Evolutionary conservation across 75 land plant genomes (phyloP).

Genomic region (Picea glauca): DNA sequence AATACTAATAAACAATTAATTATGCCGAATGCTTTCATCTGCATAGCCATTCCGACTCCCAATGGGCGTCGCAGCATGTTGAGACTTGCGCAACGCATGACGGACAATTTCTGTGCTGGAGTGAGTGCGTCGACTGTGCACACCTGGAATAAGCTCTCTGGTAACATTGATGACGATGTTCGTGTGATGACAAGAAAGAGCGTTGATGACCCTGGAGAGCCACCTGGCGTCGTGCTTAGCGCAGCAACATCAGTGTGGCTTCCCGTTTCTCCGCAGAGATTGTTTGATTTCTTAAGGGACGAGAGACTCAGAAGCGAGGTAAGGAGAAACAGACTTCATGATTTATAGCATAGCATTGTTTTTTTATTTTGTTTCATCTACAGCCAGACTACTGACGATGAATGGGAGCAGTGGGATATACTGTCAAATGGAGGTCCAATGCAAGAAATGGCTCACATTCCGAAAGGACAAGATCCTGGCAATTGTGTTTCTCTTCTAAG

Average conservation of each 20-base stretch:
- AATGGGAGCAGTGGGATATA: slow-evolving; percentile 51
- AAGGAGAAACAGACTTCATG: not conserved
- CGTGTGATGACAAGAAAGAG: slow-evolving; percentile 20
- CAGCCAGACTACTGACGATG: not conserved
- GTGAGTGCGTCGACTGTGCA: slow-evolving; percentile 78
- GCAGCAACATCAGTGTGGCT: slow-evolving; percentile 34
- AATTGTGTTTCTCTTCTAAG: slow-evolving; percentile 82
- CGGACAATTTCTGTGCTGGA: slow-evolving; percentile 75
- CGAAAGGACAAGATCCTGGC: slow-evolving; percentile 79
- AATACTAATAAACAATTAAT: not conserved
- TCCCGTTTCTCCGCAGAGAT: slow-evolving; percentile 21
- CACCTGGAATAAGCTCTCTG: slow-evolving; percentile 70
- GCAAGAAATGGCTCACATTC: slow-evolving; percentile 84
- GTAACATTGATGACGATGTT: slow-evolving; percentile 18
- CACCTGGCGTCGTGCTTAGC: slow-evolving; percentile 32
- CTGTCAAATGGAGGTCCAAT: slow-evolving; percentile 80
- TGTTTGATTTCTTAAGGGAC: slow-evolving; percentile 26
- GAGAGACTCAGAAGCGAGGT: slow-evolving; percentile 28
- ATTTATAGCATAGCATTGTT: not conserved
- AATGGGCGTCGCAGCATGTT: slow-evolving; percentile 78
- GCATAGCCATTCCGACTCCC: slow-evolving; percentile 45
- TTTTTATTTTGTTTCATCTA: not conserved
- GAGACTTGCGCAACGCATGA: slow-evolving; percentile 86
- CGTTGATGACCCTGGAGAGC: slow-evolving; percentile 17
- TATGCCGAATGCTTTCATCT: no score